phyloP scores from a whole-genome alignment of 257 asterid genomes.

The Nicotiana knightiana region DNA sequence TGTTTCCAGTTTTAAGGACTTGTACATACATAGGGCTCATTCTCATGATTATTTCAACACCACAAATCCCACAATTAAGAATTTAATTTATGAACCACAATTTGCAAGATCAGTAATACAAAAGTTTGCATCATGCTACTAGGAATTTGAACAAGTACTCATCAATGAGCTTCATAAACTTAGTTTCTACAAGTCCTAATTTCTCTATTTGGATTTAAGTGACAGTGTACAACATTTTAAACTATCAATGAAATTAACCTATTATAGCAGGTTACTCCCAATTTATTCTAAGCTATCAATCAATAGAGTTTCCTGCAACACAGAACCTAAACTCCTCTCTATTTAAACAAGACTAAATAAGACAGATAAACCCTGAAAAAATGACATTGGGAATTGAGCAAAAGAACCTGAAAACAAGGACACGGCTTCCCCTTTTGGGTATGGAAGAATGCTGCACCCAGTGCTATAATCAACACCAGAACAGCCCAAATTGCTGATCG shows the following conservation, averaged over 20 bases:
- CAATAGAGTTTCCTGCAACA: too few relatives aligned
- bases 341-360: background rate
- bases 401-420: slow-evolving; percentile 63
- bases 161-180: background rate
- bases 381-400: background rate
- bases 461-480: slow-evolving; percentile 45
- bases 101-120: background rate
- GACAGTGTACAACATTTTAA: too few relatives aligned
- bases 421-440: slow-evolving; percentile 50
- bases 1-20: background rate
- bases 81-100: background rate
- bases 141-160: background rate
- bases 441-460: slow-evolving; percentile 32
- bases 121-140: background rate
- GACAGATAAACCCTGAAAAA: background rate
- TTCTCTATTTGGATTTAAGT: too few relatives aligned
- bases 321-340: too few relatives aligned
- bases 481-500: slow-evolving; percentile 48
- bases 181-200: background rate
- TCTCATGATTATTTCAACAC: background rate
- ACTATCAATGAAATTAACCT: too few relatives aligned
- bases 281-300: too few relatives aligned
- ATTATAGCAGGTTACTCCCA: too few relatives aligned
- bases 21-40: too few relatives aligned
- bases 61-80: background rate